Base-by-base conservation (phyloP, 768 basidiomycete genomes). In the Tephrocybe sp. region DNA sequence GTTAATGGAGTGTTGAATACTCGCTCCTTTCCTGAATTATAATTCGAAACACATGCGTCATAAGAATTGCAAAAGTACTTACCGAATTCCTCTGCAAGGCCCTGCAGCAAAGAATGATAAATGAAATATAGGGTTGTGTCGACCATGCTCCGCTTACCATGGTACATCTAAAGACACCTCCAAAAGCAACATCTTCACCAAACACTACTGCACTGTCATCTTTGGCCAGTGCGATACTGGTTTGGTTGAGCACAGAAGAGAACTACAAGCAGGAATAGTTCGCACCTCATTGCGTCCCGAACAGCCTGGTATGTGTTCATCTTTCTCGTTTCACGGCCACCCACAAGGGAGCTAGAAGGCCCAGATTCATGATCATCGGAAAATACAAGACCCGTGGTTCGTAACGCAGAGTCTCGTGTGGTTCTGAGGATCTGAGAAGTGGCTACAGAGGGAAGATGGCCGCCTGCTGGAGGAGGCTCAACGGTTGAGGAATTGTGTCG, bases 301-400 rank as follows among this genome's bases (percentile, higher is more conserved):
- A 98, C 81, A 1, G 95, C 90, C 65, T 97, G 94, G 68, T 93
- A 97, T 58, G 87, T 74, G 65, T 98, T 98, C 93, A 96, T 96
- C 73, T 94, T 93, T 58, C 92, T 82, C 18, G 92, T 95, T 68
- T 93, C 89, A 45, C 90, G 80, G 14, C 90, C 90, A 17, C 83
- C 89, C 12, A 86, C 70, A 33, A 82, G 75, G 30, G 71, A 70
- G 37, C 67, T 70, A 42, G 75, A 56, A 11, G 77, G 67, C 5
- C 66, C 70, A 15, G 70, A 67, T 17, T 68, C 64, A 45, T 80
- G 81, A 30, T 83, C 84, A 51, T 90, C 87, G 10, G 73, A 64
- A 87, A 89, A 94, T n/a, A 58, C 62, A 42, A 94, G 65, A 7
- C 84, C 90, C 2, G 86, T 84, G 0, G 90, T 86, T 38, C 83